Evolutionary conservation across 768 basidiomycete species (phyloP).

Genomic region (Leucocoprinus birnbaumii): DNA sequence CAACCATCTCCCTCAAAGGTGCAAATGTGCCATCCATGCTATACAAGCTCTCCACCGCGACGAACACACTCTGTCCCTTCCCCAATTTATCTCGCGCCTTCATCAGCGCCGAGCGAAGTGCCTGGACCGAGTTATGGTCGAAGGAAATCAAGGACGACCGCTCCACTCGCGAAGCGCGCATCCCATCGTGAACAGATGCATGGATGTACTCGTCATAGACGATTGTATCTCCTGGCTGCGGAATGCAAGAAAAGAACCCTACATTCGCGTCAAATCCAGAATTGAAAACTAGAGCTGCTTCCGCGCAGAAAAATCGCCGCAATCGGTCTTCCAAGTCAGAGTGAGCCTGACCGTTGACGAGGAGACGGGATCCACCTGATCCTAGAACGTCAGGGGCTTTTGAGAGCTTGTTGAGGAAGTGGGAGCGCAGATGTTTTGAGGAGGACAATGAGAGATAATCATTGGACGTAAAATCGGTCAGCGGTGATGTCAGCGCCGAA

Average conservation of each 20-base stretch:
- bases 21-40: slow-evolving; percentile 96
- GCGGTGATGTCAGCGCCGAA: slow-evolving; percentile 14
- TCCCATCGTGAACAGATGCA: slow-evolving; percentile 88
- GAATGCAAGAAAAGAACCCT: slow-evolving; percentile 78
- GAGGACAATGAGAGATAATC: slow-evolving; percentile 86
- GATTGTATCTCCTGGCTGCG: slow-evolving; percentile 73
- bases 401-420: slow-evolving; percentile 55
- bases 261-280: slow-evolving; percentile 94
- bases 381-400: slow-evolving; percentile 65
- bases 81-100: slow-evolving; percentile 30
- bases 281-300: slow-evolving; percentile 80
- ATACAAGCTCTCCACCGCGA: slow-evolving; percentile 88
- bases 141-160: slow-evolving; percentile 45
- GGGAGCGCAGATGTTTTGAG: slow-evolving; percentile 50
- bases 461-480: slow-evolving; percentile 82
- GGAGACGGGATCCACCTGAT: slow-evolving; percentile 83
- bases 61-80: slow-evolving; percentile 56
- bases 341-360: slow-evolving; percentile 76
- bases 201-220: slow-evolving; percentile 88
- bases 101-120: slow-evolving; percentile 43
- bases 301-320: slow-evolving; percentile 54
- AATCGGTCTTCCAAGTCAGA: slow-evolving; percentile 69
- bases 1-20: slow-evolving; percentile 66
- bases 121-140: slow-evolving; percentile 65
- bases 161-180: slow-evolving; percentile 59